Conservation (phyloP, 192 early-diverging fungal genomes). For the Powellomyces hirtus region DNA sequence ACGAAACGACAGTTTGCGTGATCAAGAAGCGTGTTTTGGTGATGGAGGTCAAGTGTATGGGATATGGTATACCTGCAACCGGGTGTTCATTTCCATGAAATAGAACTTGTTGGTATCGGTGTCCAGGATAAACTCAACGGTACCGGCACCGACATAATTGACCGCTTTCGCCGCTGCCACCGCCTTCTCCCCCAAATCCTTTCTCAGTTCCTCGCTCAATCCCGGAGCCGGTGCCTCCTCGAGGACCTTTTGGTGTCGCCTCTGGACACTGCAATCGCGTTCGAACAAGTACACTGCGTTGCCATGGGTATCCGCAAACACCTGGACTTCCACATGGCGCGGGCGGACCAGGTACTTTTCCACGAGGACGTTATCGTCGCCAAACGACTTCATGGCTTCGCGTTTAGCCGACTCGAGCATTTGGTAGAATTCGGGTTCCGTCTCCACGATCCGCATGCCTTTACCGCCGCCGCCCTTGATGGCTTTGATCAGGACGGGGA, state of each 20-base stretch:
- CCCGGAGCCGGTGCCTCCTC: constrained; percentile 94
- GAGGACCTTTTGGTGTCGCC: constrained; percentile 98
- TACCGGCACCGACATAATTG: constrained; percentile 90
- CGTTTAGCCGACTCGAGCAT: neutral
- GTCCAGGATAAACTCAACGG: constrained; percentile 97
- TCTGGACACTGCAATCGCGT: constrained; percentile 97
- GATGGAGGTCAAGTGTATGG: too few relatives aligned
- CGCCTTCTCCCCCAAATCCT: constrained; percentile 77
- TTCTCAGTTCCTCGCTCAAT: constrained; percentile 69
- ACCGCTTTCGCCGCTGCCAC: constrained; percentile 93
- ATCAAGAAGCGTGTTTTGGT: too few relatives aligned
- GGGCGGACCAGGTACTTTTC: constrained; percentile 92
- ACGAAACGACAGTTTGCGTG: constrained; percentile 22
- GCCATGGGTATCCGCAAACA: constrained; percentile 94
- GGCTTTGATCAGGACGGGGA: constrained; percentile 98
- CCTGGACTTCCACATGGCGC: constrained; percentile 95
- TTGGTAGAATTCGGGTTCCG: constrained; percentile 36
- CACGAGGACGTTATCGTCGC: constrained; percentile 83
- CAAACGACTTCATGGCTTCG: constrained; percentile 56
- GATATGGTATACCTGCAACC: constrained; percentile 91
- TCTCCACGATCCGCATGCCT: constrained; percentile 89
- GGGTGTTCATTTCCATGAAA: constrained; percentile 98
- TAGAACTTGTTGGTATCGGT: constrained; percentile 79
- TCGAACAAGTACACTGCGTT: constrained; percentile 95
- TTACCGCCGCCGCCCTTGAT: constrained; percentile 97